Evolutionary conservation across 352 stramenopile species (phyloP), one percentile per base, ranked within the genome.

Genomic region (Pythium guiyangense): DNA sequence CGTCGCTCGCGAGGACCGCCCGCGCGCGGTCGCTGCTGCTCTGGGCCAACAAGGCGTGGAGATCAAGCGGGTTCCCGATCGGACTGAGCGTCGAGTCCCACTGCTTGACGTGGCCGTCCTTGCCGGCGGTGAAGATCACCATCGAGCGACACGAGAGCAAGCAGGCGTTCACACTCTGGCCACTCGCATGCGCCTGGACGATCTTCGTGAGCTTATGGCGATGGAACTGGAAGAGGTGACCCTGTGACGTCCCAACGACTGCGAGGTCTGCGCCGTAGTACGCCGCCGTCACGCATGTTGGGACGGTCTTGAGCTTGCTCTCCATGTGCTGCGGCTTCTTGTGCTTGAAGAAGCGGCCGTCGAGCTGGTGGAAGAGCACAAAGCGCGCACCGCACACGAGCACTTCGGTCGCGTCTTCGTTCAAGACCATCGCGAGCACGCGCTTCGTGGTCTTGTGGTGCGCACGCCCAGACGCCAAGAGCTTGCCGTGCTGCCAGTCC

Each of bases 21-120:
- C 15, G 44, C 47, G 40, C 53, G 15, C 18, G 42, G 5, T 26
- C 48, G 0, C 17, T 35, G 15, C 2, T 17, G 3, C 17, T 15
- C 55, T 57, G 18, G 20, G 46, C 39, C 31, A 77, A 10, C 25
- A 66, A 3, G 22, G 69, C 48, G 51, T 89, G 80, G 5, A 93
- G 49, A 52, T 91, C 81, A 5, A 90, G 62, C 1, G 74, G 50
- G 35, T 87, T 74, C 14, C 84, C 84, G n/a, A 94, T 88, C 0
- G 84, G 71, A 11, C 69, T 69, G 10, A 92, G 62, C 0, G 81
- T 92, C 26, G 79, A 86, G 57, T 94, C 83, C 83, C 83, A 94
- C 71, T 92, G 82, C 58, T 84, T 85, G 35, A 92, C 67, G 12
- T 84, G 69, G 0, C 82, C 84, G 49, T 91, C 83, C 53, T 90